Conservation (phyloP, 805 yeast genomes). For the Blastobotrys americana region DNA sequence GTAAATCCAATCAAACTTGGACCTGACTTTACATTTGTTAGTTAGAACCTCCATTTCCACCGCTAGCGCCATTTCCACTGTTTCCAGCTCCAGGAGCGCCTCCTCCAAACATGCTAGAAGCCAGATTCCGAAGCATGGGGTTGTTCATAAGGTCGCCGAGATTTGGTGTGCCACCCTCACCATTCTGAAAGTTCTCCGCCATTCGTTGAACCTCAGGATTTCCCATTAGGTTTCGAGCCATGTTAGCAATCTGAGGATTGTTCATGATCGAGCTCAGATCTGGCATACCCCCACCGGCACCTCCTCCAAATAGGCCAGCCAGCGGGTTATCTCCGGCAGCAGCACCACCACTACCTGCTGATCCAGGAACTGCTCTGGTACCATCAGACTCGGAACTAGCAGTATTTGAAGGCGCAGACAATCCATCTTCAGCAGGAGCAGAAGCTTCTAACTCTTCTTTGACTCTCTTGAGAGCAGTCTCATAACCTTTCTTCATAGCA, state of each 20-base stretch:
- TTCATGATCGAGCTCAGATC: slow-evolving; percentile 62
- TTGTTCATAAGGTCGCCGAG: slow-evolving; percentile 69
- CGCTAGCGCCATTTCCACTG: slow-evolving; percentile 1
- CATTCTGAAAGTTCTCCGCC: slow-evolving; percentile 63
- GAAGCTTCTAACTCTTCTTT: slow-evolving; percentile 53
- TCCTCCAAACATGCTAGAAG: slow-evolving; percentile 61
- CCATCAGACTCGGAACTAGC: slow-evolving; percentile 29
- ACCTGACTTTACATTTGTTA: slow-evolving; percentile 1
- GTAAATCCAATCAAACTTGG: too few species aligned
- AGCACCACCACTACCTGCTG: slow-evolving; percentile 28
- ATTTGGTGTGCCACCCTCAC: slow-evolving; percentile 44
- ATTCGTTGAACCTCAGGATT: slow-evolving; percentile 76
- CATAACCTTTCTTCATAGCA: slow-evolving; percentile 88
- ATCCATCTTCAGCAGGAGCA: slow-evolving; percentile 25
- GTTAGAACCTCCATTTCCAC: not conserved
- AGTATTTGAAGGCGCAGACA: slow-evolving; percentile 27
- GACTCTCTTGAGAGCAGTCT: slow-evolving; percentile 83
- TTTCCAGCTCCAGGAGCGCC: slow-evolving; percentile 21
- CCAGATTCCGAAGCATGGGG: slow-evolving; percentile 69
- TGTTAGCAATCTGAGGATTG: slow-evolving; percentile 88
- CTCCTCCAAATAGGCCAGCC: slow-evolving; percentile 51
- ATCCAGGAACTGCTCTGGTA: slow-evolving; percentile 9
- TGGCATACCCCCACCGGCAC: slow-evolving; percentile 63
- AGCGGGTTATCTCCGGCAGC: slow-evolving; percentile 39
- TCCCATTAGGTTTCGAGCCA: slow-evolving; percentile 77